Evolutionary conservation across 495 filamentous ascomycete species (phyloP).

Genomic region (Neurospora sp.): DNA sequence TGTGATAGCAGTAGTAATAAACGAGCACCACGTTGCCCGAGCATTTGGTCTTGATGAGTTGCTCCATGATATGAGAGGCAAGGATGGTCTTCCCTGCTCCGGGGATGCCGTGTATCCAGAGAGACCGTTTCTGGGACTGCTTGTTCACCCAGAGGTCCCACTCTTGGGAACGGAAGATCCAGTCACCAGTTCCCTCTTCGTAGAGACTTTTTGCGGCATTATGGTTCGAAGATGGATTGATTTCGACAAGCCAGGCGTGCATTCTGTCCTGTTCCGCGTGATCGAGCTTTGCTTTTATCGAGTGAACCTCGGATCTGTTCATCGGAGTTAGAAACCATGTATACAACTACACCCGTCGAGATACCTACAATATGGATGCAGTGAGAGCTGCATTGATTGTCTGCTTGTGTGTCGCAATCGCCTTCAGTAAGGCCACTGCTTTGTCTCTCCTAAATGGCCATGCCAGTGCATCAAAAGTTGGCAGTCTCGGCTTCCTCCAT

Average conservation of each 20-base stretch:
- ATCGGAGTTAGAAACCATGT: neutral
- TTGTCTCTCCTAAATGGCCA: slow-evolving; percentile 18
- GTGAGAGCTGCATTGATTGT: slow-evolving; percentile 6
- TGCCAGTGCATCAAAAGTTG: slow-evolving; percentile 1
- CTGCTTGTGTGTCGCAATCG: slow-evolving; percentile 16
- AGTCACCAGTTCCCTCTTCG: slow-evolving; percentile 12
- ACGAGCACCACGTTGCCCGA: slow-evolving; percentile 5
- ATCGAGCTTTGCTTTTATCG: neutral
- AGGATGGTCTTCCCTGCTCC: slow-evolving; percentile 35
- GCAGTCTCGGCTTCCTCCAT: neutral
- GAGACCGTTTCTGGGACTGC: slow-evolving; percentile 7
- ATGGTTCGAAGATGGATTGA: slow-evolving; percentile 10
- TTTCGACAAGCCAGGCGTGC: neutral
- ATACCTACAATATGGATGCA: neutral
- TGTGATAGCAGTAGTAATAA: slow-evolving; percentile 33
- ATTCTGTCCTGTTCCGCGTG: neutral
- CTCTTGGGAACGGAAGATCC: slow-evolving; percentile 10
- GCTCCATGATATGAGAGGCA: slow-evolving; percentile 22
- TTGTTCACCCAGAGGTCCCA: slow-evolving; percentile 16
- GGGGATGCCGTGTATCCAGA: slow-evolving; percentile 34
- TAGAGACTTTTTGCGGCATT: slow-evolving; percentile 5
- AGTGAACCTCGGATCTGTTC: neutral
- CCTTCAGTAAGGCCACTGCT: slow-evolving; percentile 13
- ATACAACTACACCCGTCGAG: neutral
- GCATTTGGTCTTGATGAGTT: slow-evolving; percentile 11